Evolutionary conservation across 495 filamentous ascomycete species (phyloP).

Genomic region (Lasiosphaeris hirsuta): DNA sequence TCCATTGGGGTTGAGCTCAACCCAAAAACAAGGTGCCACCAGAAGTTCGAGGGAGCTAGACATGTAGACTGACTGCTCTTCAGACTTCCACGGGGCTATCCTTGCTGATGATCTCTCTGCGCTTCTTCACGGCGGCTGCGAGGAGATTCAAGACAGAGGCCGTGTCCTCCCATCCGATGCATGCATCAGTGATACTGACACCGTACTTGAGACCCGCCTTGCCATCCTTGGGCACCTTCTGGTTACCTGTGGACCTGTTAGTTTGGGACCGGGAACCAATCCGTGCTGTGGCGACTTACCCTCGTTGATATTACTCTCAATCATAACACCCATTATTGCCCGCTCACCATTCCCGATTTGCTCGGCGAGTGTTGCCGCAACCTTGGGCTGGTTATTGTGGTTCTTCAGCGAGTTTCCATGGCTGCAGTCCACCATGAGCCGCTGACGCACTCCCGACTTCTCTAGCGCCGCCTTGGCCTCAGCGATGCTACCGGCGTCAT

Average conservation of each 20-base stretch:
- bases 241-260: slow-evolving; percentile 56
- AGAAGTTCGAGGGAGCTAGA: too few species aligned
- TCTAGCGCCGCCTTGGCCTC: slow-evolving; percentile 33
- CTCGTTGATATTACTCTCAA: slow-evolving; percentile 95
- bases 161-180: slow-evolving; percentile 95
- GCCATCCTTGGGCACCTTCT: slow-evolving; percentile 90
- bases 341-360: slow-evolving; percentile 83
- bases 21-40: too few species aligned
- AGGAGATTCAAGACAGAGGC: slow-evolving; percentile 72
- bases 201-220: slow-evolving; percentile 88
- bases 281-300: slow-evolving; percentile 45
- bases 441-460: slow-evolving; percentile 44
- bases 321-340: slow-evolving; percentile 96
- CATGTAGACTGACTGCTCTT: too few species aligned
- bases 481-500: slow-evolving; percentile 75
- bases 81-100: slow-evolving; percentile 13
- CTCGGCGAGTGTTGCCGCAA: slow-evolving; percentile 74
- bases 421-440: slow-evolving; percentile 97
- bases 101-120: slow-evolving; percentile 47
- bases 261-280: slow-evolving; percentile 7
- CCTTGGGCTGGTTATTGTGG: slow-evolving; percentile 96
- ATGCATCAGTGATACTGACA: slow-evolving; percentile 96
- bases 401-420: slow-evolving; percentile 96
- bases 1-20: too few species aligned
- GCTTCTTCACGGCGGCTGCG: slow-evolving; percentile 73